Evolutionary conservation across 2,329 filamentous ascomycete genomes (phyloP), one percentile per base, ranked within the genome.

Genomic region (Alternaria hordeiaustralica): DNA sequence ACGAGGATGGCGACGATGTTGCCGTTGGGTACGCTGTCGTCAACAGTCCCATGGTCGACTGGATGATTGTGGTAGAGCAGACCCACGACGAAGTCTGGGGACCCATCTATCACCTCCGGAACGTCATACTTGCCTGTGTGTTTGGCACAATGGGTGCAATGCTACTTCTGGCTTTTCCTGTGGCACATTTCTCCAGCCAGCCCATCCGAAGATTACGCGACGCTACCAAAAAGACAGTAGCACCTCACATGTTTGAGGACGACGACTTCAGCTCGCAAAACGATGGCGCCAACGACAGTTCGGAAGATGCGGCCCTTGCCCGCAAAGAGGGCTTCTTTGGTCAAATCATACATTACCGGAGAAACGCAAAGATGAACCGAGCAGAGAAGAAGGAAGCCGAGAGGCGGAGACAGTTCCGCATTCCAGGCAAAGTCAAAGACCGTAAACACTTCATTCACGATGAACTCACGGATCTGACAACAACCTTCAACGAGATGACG

Each of bases 401-500:
- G 60, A 74, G 78, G 25, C 76, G 86, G 43, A 85, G 85, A 54
- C 85, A 87, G 30, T 97, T 97, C 79, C 93, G 92, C 67, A 96
- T 97, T 44, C 94, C 94, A 0, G 89, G 88, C 13, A 93, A 92
- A 76, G 94, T 97, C 10, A 88, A 88, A 58, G 90, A 93, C 60
- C 85, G 88, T 21, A 92, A 89, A 66, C 91, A 94, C 73, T 84
- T 89, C 41, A 84, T 97, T 56, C 92, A 92, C 2, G 94, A 97
- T 76, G 94, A 97, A 75, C 80, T 90, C 23, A 96, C 93, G 0
- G 94, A 97, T 75, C 84, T 96, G 13, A 96, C 92, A 0, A 84
- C 83, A 43, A 96, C 92, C 0, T 97, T 96, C 82, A 97, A 97
- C 75, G 92, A 94, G 72, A 97, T 97, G 94, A 92, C 91, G 1